Percentiles rank a stretch among this genome's conserved stretches.
Conservation (phyloP, 208 protist species). For the Acanthamoeba lenticulata region DNA sequence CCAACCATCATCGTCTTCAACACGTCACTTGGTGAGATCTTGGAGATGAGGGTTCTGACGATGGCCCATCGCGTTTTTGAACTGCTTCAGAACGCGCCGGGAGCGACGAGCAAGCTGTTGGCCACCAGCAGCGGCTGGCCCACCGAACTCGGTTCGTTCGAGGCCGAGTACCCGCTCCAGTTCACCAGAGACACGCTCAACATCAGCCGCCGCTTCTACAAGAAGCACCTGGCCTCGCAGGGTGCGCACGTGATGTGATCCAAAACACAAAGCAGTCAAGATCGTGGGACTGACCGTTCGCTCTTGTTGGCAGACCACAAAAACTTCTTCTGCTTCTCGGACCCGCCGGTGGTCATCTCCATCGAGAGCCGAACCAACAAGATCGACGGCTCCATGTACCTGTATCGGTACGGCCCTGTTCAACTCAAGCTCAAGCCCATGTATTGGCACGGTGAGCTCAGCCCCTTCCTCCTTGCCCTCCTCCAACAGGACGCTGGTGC, state of each 20-base stretch:
- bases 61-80: too few relatives aligned
- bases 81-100: neutral
- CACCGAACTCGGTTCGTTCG: neutral
- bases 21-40: too few relatives aligned
- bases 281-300: too few relatives aligned
- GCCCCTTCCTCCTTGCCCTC: neutral
- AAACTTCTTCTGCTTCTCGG: neutral
- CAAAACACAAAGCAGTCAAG: too few relatives aligned
- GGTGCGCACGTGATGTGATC: too few relatives aligned
- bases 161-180: neutral
- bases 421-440: neutral
- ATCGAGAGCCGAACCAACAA: constrained; percentile 9
- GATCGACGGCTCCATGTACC: neutral
- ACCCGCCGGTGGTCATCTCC: neutral
- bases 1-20: too few relatives aligned
- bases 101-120: neutral
- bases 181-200: neutral
- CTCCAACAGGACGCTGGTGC: neutral
- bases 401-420: neutral
- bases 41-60: too few relatives aligned
- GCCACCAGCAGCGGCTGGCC: neutral
- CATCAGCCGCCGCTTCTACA: neutral
- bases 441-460: neutral
- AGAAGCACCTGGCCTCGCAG: neutral
- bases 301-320: neutral